Percentiles rank a stretch among this genome's conserved stretches.
Evolutionary conservation across 768 basidiomycete species (phyloP).

Genomic region (Lactarius indigo): DNA sequence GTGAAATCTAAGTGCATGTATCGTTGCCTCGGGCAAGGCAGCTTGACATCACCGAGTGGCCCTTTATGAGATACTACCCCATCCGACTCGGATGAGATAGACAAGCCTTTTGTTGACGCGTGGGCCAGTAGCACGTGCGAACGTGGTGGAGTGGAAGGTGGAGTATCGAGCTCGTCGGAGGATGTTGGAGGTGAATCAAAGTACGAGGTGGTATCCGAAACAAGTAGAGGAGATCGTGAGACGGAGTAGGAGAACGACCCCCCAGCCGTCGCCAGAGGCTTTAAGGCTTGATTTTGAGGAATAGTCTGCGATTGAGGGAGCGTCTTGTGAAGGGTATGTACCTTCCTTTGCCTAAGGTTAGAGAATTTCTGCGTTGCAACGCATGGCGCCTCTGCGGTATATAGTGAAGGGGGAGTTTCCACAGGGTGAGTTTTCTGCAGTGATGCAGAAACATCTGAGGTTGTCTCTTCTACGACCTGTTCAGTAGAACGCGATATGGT

Average conservation of each 20-base stretch:
- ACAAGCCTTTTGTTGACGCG: neutral
- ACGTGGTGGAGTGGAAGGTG: conserved; percentile 14
- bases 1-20: neutral
- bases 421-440: neutral
- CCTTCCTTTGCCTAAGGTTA: neutral
- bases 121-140: neutral
- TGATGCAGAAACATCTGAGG: neutral
- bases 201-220: conserved; percentile 8
- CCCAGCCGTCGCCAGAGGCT: neutral
- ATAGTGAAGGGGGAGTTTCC: neutral
- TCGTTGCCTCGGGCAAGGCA: neutral
- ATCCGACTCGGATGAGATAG: neutral
- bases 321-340: neutral
- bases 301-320: neutral
- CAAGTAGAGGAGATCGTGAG: conserved; percentile 16
- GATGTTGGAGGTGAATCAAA: conserved; percentile 10
- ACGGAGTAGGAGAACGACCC: neutral
- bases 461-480: neutral
- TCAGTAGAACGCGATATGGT: too few relatives aligned
- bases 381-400: neutral
- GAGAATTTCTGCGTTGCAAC: neutral
- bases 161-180: conserved; percentile 26
- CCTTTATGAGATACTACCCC: neutral
- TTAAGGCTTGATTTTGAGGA: neutral
- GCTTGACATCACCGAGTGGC: neutral